phyloP scores from a whole-genome alignment of 2,329 filamentous ascomycete species.

The Zarea fungicola region DNA sequence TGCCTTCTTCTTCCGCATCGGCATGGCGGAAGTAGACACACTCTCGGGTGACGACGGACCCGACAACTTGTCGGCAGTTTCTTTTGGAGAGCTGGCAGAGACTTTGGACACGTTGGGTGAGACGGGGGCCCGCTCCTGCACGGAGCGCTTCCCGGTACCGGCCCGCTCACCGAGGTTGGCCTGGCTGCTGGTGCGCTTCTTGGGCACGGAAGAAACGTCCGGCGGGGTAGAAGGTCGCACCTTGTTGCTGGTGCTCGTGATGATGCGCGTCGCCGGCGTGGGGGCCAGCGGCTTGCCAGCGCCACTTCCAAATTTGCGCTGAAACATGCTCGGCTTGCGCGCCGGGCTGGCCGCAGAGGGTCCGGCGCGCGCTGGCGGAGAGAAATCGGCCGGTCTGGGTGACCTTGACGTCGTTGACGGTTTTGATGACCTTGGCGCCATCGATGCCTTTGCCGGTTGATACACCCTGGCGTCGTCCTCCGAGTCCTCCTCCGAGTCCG shows the following conservation, averaged over 20 bases:
- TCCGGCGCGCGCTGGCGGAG: constrained; percentile 13
- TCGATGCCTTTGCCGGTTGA: no score
- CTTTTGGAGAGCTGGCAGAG: background rate
- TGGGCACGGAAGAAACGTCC: constrained; percentile 18
- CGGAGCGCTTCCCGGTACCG: constrained; percentile 33
- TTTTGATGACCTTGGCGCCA: background rate
- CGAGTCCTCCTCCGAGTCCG: constrained; percentile 35
- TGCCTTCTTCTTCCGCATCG: constrained; percentile 7
- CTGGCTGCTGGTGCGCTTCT: constrained; percentile 5
- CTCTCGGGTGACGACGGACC: constrained; percentile 17
- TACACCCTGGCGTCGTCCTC: no score
- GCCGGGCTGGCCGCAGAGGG: background rate
- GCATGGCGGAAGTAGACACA: background rate
- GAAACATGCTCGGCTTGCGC: constrained; percentile 3
- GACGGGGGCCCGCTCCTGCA: constrained; percentile 33
- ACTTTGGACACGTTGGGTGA: background rate
- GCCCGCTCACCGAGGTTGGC: background rate
- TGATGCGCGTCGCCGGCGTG: background rate
- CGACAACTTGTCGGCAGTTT: constrained; percentile 22
- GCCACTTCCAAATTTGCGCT: constrained; percentile 11
- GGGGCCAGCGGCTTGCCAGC: background rate
- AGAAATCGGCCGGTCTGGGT: background rate
- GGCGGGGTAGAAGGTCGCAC: constrained; percentile 9
- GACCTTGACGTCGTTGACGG: background rate
- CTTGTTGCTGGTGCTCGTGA: constrained; percentile 17